Conservation (phyloP, 1,139 yeast genomes). For the Magnusiomyces clavatus region DNA sequence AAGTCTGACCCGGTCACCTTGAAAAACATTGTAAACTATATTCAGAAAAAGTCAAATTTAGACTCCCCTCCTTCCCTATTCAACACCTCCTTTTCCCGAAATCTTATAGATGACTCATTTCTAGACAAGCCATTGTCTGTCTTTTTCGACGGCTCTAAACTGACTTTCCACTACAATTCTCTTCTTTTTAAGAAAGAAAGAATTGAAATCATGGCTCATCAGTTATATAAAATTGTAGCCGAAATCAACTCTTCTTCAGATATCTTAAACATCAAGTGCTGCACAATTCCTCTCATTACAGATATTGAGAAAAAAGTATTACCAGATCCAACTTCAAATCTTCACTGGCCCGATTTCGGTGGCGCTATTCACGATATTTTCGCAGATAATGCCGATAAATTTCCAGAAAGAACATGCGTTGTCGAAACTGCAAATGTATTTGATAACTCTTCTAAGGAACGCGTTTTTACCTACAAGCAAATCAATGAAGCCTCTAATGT, state of each 20-base stretch:
- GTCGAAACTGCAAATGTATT: conserved; percentile 79
- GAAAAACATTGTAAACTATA: conserved; percentile 47
- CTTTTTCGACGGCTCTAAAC: conserved; percentile 34
- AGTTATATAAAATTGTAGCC: conserved; percentile 48
- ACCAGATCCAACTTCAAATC: conserved; percentile 82
- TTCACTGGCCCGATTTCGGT: conserved; percentile 85
- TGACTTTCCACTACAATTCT: conserved; percentile 60
- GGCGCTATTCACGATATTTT: conserved; percentile 97
- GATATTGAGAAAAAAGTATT: conserved; percentile 47
- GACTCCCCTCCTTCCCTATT: conserved; percentile 59
- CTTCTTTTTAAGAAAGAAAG: conserved; percentile 66
- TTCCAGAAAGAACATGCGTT: conserved; percentile 84
- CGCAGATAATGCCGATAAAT: conserved; percentile 68
- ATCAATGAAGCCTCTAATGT: conserved; percentile 91
- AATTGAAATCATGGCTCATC: conserved; percentile 62
- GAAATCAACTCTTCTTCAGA: conserved; percentile 22
- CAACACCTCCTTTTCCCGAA: conserved; percentile 46
- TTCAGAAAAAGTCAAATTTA: conserved; percentile 43
- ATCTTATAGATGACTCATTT: conserved; percentile 48
- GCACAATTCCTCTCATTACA: conserved; percentile 56
- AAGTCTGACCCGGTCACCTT: conserved; percentile 38
- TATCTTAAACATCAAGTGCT: conserved; percentile 45
- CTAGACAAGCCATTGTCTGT: conserved; percentile 38
- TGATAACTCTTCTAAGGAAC: conserved; percentile 39
- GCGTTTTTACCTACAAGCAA: conserved; percentile 74